phyloP scores from a whole-genome alignment of 1,284 basidiomycete species.

The Takashimella koratensis region DNA sequence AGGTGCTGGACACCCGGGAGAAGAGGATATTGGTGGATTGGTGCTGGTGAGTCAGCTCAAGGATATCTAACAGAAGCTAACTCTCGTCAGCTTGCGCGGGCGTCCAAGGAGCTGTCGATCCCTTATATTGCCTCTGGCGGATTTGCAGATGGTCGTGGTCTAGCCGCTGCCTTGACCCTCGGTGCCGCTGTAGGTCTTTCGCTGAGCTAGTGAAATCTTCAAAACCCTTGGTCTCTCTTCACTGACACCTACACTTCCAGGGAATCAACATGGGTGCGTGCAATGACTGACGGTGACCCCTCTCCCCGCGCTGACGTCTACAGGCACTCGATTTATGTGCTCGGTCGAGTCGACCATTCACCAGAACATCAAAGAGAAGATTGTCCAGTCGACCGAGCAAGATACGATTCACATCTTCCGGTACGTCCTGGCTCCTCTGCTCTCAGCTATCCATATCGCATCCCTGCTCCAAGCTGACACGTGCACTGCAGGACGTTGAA shows the following conservation, averaged over 20 bases:
- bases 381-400: constrained; percentile 73
- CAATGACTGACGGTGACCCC: too few relatives aligned
- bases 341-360: constrained; percentile 69
- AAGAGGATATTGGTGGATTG: constrained; percentile 89
- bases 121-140: constrained; percentile 90
- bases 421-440: constrained; percentile 22
- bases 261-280: constrained; percentile 78
- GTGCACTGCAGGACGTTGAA: constrained; percentile 55
- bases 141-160: constrained; percentile 73
- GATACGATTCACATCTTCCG: constrained; percentile 86
- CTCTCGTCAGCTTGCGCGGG: constrained; percentile 79
- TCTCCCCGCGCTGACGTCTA: neutral
- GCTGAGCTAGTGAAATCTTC: neutral
- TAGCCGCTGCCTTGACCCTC: constrained; percentile 75
- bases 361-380: constrained; percentile 83
- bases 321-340: constrained; percentile 40
- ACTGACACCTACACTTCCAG: constrained; percentile 44
- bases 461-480: constrained; percentile 4
- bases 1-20: constrained; percentile 83
- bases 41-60: constrained; percentile 60
- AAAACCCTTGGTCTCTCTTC: neutral
- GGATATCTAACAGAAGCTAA: neutral
- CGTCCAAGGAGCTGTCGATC: constrained; percentile 75
- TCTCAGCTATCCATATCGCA: neutral
- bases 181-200: constrained; percentile 66